Base-by-base conservation (phyloP, 139 green algal species). In the Chlorella sp. region DNA sequence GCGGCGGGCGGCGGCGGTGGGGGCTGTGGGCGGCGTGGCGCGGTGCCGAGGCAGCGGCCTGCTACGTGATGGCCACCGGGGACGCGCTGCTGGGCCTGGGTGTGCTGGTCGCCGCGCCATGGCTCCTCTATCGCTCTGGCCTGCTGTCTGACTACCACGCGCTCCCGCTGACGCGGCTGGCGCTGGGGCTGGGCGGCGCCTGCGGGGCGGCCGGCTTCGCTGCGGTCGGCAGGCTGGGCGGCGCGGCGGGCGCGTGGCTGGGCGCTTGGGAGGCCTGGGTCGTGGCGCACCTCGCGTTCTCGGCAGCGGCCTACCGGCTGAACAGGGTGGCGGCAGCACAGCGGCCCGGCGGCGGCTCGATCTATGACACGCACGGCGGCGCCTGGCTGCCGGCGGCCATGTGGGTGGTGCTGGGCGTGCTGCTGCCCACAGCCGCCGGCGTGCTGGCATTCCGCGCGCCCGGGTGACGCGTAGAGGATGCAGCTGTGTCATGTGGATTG, bases 181-280 rank as follows among this genome's bases (percentile, higher is more conserved):
- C 74, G 40, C 61, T 80, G 41, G 71, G 73, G 4, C 46, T 88
- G 60, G 80, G 80, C 12, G 25, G 63, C 3, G 51, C 60, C 5
- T 81, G 76, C 62, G 83, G 83, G 36, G 19, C 33, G 17, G 65
- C 72, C 6, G 83, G 83, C n/a, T 74, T 48, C 19, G 60, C 70
- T 17, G 74, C 71, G 8, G 61, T 88, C 2, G 62, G 60, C n/a
- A 69, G 56, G 55, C 59, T 88, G 29, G 79, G 80, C 43, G 83
- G 83, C 38, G 19, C 38, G 23, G n/a, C 40, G 5, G 12, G 43
- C 23, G 53, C 40, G 0, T 88, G 83, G 83, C 50, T 82, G 29
- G 55, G 46, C 2, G 53, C 65, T 0, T 88, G 83, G 83, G 67
- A 81, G 67, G 8, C 71, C 17, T 88, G 80, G 80, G 63, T 83